These are phyloP conservation scores for Thozetella sp. DNA, from an alignment of 495 filamentous ascomycete species.

Conservation along the genomic window DNA sequence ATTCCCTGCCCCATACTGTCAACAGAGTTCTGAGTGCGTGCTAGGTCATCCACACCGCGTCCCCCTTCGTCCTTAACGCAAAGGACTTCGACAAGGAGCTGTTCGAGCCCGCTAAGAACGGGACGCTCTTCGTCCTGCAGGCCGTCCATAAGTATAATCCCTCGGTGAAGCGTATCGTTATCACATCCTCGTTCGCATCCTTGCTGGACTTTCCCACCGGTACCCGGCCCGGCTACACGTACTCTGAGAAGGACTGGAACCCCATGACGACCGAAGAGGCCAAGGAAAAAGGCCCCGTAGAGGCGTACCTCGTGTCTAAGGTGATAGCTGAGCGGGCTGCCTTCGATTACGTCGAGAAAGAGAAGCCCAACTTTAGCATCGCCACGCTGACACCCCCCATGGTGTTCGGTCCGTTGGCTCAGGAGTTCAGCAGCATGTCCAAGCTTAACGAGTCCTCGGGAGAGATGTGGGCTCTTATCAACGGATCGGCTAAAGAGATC, in stretches of 20 bases:
- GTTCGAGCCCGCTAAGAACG: slow-evolving; percentile 75
- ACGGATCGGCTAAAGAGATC: slow-evolving; percentile 52
- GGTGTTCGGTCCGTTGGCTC: slow-evolving; percentile 50
- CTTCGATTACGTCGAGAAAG: slow-evolving; percentile 48
- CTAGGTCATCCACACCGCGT: slow-evolving; percentile 78
- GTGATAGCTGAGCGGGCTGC: slow-evolving; percentile 44
- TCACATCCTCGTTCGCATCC: slow-evolving; percentile 78
- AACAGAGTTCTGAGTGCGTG: slow-evolving; percentile 66
- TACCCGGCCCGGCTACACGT: slow-evolving; percentile 47
- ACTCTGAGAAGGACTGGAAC: slow-evolving; percentile 75
- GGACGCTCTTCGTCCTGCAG: slow-evolving; percentile 73
- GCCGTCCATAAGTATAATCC: slow-evolving; percentile 73
- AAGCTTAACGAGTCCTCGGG: slow-evolving; percentile 41
- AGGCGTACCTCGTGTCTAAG: slow-evolving; percentile 66
- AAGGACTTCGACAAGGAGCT: slow-evolving; percentile 73
- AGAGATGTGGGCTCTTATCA: slow-evolving; percentile 36
- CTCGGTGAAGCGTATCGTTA: slow-evolving; percentile 71
- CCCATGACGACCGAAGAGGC: slow-evolving; percentile 69
- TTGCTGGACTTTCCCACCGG: slow-evolving; percentile 20
- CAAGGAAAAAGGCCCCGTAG: slow-evolving; percentile 45
- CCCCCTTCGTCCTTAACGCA: slow-evolving; percentile 71
- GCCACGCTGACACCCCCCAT: slow-evolving; percentile 59
- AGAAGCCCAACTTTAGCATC: slow-evolving; percentile 56
- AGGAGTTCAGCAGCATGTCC: slow-evolving; percentile 33
- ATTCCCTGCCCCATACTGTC: slow-evolving; percentile 28